Base-by-base conservation (phyloP, 2,329 filamentous ascomycete genomes). In the Rhytidhysteron rufulum region DNA sequence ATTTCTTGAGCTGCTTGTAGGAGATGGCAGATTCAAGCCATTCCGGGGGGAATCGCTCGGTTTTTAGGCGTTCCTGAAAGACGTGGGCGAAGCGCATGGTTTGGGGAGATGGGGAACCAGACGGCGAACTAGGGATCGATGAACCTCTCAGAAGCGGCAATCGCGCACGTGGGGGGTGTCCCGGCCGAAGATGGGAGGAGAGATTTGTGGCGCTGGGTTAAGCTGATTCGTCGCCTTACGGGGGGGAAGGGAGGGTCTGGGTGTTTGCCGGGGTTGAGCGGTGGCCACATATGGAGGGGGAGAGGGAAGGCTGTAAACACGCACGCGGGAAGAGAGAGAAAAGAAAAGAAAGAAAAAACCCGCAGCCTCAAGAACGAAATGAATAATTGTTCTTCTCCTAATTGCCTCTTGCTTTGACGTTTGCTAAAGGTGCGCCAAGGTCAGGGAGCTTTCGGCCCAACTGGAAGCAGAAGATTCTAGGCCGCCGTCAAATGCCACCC, bases 1-100 rank as follows among this genome's bases (percentile, higher is more conserved):
- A 87, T 70, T 94, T 95, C 67, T 95, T 95, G 41, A 95, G 77
- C 63, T 88, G 80, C 32, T 83, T 78, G 62, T 95, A 95, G 3
- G 86, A 87, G 46, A 95, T 86, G 35, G 88, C 88, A 20, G 81
- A 82, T 32, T 84, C 75, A 35, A 89, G 67, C 78, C 77, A 80
- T 58, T 83, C 80, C 36, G 78, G 68, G 6, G 88, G 88, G 60
- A 88, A 95, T 49, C 79, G 84, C 73, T 87, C 84, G 49, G 72
- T 77, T 47, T 78, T 72, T 46, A 95, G 74, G 36, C 78, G 76
- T 53, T 83, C 78, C 58, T 83, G 80, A 62, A 88, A 93, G 56
- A 83, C 78, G 60, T 85, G 86, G 20, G 83, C 87, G 66, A 94
- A 95, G 74, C 95, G 95, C 88, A 95, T 95, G n/a, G 34, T 15